Evolutionary conservation across 164 flowering plant species (phyloP), one percentile per base, ranked within the genome.

Genomic region (Nymphaea colorata): DNA sequence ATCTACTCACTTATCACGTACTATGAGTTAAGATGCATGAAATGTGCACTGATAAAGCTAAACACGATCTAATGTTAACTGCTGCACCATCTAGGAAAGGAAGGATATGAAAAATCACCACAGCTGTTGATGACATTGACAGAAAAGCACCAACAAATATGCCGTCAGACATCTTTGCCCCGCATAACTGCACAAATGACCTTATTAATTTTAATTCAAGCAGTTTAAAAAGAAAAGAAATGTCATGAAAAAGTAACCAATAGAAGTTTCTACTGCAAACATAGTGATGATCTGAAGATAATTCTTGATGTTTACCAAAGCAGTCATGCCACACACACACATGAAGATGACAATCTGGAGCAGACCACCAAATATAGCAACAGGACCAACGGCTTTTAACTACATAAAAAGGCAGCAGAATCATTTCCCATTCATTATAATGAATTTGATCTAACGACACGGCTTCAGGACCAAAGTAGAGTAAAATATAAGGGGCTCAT

Each of bases 71-170:
- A 25, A 25, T 25, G 36, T 25, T 25, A 25, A n/a, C n/a, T n/a
- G n/a, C 36, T 25, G 36, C 36, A 25, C 36, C 36, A 25, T 25
- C 36, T 25, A 25, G 36, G 36, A 25, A 25, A 25, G 62, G 44
- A 66, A 41, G 12, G 65, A 66, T 14, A 64, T 51, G 68, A 74
- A 72, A 63, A 5, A 65, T 67, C 83, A 94, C 98, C 87, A 94
- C 92, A 64, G 99, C 99, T 43, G 99, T 91, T 70, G 97, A 94
- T 69, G 97, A 94, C 99, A 94, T 91, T 71, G 99, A 91, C n/a
- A 94, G 76, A 70, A 91, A 91, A 59, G 85, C 75, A 64, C 97
- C 99, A 68, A 88, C 86, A 83, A 94, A 94, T 62, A 90, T 76
- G 45, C 98, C 98, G 79, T 91, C 98, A 43, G 98, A 89, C 78